Conservation (phyloP, 257 asterid species). For the Solanum pinnatisectum region DNA sequence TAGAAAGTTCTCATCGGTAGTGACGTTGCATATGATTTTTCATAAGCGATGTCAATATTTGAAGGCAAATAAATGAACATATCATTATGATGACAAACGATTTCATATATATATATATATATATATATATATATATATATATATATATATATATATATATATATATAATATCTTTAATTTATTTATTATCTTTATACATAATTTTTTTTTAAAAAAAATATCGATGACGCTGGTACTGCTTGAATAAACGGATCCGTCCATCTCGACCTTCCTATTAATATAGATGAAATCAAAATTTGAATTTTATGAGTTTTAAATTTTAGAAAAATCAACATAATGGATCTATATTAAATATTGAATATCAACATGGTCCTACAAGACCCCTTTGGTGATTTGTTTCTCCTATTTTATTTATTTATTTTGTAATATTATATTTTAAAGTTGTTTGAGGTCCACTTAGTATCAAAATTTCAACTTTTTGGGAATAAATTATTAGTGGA, state of each 20-base stretch:
- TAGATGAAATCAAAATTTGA: accelerated
- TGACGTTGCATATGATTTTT: no score
- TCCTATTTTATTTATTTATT: neutral
- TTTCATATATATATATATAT: neutral
- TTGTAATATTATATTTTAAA: neutral
- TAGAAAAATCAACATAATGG: neutral
- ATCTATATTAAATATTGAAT: no score
- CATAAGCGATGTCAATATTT: neutral
- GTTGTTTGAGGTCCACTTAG: neutral
- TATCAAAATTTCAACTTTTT: neutral
- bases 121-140: no score
- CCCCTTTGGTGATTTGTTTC: neutral
- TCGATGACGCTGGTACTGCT: neutral
- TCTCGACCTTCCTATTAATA: neutral
- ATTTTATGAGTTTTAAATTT: neutral
- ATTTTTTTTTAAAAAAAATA: neutral
- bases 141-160: no score
- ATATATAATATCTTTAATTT: no score
- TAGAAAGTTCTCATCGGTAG: neutral
- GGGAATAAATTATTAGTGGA: neutral
- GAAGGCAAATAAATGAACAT: neutral
- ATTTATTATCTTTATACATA: no score
- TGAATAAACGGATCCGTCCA: neutral
- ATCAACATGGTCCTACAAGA: neutral
- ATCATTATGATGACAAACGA: neutral